Conservation (phyloP, 148 eudicot genomes). For the Bassia scoparia region DNA sequence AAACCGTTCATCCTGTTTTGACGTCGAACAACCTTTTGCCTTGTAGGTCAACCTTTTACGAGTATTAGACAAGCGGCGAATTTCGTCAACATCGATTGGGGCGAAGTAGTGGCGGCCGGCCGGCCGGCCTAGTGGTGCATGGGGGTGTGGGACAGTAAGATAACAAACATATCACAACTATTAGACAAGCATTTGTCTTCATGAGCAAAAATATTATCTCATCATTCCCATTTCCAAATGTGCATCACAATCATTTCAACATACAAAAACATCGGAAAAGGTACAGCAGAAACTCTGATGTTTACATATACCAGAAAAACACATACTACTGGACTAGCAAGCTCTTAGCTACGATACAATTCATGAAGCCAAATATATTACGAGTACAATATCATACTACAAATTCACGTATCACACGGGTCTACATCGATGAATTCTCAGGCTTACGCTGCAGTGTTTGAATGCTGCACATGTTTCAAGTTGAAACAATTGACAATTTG, state of each 20-base stretch:
- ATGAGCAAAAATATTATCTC: too few relatives aligned
- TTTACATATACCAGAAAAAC: slow-evolving; percentile 3
- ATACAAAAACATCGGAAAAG: neutral
- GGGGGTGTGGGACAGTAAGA: too few relatives aligned
- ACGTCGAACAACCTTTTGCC: too few relatives aligned
- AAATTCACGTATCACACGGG: neutral
- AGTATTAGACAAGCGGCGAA: too few relatives aligned
- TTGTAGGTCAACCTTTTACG: too few relatives aligned
- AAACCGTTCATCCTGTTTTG: too few relatives aligned
- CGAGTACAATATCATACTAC: neutral
- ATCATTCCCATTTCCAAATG: neutral
- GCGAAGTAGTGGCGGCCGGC: too few relatives aligned
- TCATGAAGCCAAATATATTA: neutral
- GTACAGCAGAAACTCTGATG: neutral
- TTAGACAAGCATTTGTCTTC: too few relatives aligned
- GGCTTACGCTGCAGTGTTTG: neutral
- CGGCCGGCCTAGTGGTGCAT: too few relatives aligned
- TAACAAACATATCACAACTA: too few relatives aligned
- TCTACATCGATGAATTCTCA: neutral
- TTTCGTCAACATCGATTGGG: too few relatives aligned
- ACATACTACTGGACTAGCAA: slow-evolving; percentile 7
- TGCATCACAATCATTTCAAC: neutral
- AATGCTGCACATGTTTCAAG: neutral
- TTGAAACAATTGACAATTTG: too few relatives aligned
- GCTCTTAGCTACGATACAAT: neutral